Evolutionary conservation across 1,139 yeast species (phyloP).

Genomic region (Geotrichum armillariae): DNA sequence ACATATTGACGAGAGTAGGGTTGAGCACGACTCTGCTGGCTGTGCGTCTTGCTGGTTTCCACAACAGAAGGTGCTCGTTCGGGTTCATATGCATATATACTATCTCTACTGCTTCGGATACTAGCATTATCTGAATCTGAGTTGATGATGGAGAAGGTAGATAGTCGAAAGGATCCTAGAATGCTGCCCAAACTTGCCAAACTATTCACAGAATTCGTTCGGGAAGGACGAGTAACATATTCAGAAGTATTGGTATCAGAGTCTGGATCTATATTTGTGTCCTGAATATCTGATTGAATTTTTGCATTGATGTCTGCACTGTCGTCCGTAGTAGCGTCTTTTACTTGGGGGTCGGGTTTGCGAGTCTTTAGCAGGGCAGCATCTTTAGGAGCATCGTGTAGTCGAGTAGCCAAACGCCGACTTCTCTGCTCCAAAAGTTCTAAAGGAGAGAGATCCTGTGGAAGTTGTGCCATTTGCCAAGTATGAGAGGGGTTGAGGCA

Average conservation of each 20-base stretch:
- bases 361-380: neutral
- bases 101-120: slow-evolving; percentile 8
- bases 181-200: slow-evolving; percentile 29
- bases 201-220: slow-evolving; percentile 19
- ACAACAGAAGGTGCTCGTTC: neutral
- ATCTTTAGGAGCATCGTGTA: slow-evolving; percentile 17
- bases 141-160: slow-evolving; percentile 27
- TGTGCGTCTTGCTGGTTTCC: neutral
- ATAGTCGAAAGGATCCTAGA: slow-evolving; percentile 35
- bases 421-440: slow-evolving; percentile 35
- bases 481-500: neutral
- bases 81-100: slow-evolving; percentile 1
- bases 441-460: slow-evolving; percentile 31
- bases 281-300: neutral
- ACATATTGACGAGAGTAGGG: neutral
- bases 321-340: neutral
- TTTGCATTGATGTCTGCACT: neutral
- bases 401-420: slow-evolving; percentile 31
- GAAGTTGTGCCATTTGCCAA: slow-evolving; percentile 19
- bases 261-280: neutral
- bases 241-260: neutral
- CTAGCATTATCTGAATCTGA: slow-evolving; percentile 14
- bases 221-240: slow-evolving; percentile 1
- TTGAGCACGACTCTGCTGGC: slow-evolving; percentile 1
- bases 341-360: neutral